Evolutionary conservation across 106 monocot genomes (phyloP).

Genomic region (Chionographis japonica): DNA sequence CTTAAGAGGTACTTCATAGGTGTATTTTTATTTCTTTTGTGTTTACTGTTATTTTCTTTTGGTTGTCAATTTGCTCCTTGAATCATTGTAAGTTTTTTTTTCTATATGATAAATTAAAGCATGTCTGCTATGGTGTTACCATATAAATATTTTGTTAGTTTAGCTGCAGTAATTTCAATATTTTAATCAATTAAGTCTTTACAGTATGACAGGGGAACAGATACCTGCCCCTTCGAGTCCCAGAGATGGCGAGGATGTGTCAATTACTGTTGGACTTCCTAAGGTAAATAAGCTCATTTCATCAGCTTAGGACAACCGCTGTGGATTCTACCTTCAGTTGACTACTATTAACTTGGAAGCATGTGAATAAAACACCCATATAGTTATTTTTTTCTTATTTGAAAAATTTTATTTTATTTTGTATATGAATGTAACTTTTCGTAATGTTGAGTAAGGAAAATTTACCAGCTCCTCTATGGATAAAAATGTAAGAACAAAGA

Average conservation of each 20-base stretch:
- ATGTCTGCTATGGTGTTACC: neutral
- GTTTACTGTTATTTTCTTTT: neutral
- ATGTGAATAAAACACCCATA: neutral
- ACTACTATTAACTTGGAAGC: neutral
- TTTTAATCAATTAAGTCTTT: constrained; percentile 22
- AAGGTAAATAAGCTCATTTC: constrained; percentile 49
- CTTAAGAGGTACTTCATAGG: constrained; percentile 58
- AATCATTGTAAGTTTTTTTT: neutral
- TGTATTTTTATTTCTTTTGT: neutral
- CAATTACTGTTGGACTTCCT: constrained; percentile 69
- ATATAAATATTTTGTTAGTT: neutral
- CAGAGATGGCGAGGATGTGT: constrained; percentile 74
- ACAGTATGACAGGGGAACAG: constrained; percentile 95
- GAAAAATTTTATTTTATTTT: too few relatives aligned
- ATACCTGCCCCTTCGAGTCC: constrained; percentile 69
- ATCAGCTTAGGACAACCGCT: neutral
- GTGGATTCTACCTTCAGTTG: too few relatives aligned
- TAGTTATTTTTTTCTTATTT: neutral
- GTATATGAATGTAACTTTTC: too few relatives aligned
- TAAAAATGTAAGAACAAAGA: too few relatives aligned
- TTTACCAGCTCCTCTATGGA: too few relatives aligned
- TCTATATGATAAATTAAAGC: too few relatives aligned
- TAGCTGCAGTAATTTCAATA: constrained; percentile 6
- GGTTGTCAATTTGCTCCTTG: neutral
- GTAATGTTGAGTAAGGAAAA: too few relatives aligned